phyloP scores from a whole-genome alignment of 225 moss, liverwort and hornwort genomes.

The Bryoerythrophyllum caledonicum region DNA sequence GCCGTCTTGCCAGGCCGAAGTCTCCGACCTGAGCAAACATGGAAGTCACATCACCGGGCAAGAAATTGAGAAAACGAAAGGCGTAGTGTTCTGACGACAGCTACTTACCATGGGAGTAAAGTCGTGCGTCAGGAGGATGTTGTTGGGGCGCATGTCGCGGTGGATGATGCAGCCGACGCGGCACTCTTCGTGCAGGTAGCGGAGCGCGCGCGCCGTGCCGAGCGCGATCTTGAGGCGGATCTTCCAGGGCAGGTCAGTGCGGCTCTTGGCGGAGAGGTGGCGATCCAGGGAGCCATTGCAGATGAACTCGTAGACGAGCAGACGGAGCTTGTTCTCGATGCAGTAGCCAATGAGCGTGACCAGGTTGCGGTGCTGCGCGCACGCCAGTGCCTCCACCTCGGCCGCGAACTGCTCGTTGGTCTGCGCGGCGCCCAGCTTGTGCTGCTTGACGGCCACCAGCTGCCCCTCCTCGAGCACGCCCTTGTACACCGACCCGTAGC shows the following conservation, averaged over 20 bases:
- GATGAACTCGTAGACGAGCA: slow-evolving; percentile 72
- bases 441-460: slow-evolving; percentile 70
- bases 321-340: slow-evolving; percentile 42
- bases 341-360: slow-evolving; percentile 76
- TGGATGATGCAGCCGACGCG: slow-evolving; percentile 57
- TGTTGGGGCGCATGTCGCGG: slow-evolving; percentile 59
- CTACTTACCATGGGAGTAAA: slow-evolving; percentile 52
- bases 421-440: slow-evolving; percentile 54
- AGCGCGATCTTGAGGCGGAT: slow-evolving; percentile 41
- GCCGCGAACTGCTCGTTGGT: slow-evolving; percentile 56
- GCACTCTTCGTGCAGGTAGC: slow-evolving; percentile 54
- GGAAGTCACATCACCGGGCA: too few species aligned
- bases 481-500: slow-evolving; percentile 62
- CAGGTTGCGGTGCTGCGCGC: slow-evolving; percentile 72
- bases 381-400: slow-evolving; percentile 60
- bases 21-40: slow-evolving; percentile 52
- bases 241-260: slow-evolving; percentile 35
- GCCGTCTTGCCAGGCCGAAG: slow-evolving; percentile 71
- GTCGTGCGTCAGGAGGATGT: slow-evolving; percentile 57
- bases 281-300: slow-evolving; percentile 73
- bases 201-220: slow-evolving; percentile 39
- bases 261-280: slow-evolving; percentile 54
- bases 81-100: too few species aligned
- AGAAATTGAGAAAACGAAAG: background rate
- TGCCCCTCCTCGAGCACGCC: slow-evolving; percentile 57